A percentile compares a stretch with the other conserved stretches of the same genome.
Evolutionary conservation across 345 rosid species (phyloP).

Genomic region (Mangifera indica): DNA sequence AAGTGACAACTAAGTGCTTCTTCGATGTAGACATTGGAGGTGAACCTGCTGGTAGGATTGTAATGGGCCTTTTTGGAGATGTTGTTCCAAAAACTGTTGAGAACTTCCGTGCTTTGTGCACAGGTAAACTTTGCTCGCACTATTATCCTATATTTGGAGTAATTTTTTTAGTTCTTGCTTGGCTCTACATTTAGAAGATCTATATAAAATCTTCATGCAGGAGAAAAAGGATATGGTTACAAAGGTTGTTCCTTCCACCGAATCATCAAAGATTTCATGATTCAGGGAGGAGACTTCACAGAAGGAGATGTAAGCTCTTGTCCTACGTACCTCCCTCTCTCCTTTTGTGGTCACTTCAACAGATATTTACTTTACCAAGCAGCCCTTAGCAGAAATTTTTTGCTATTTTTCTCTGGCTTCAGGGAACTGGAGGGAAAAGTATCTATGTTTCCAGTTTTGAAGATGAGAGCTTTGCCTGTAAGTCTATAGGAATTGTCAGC

Average conservation of each 20-base stretch:
- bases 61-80: constrained; percentile 81
- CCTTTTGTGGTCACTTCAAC: neutral
- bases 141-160: neutral
- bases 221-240: constrained; percentile 84
- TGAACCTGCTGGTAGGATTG: constrained; percentile 71
- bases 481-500: constrained; percentile 28
- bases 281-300: constrained; percentile 94
- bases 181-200: constrained; percentile 14
- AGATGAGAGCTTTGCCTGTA: constrained; percentile 79
- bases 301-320: constrained; percentile 58
- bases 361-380: constrained; percentile 9
- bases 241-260: constrained; percentile 92
- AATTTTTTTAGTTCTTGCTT: neutral
- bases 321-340: constrained; percentile 5
- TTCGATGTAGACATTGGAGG: constrained; percentile 91
- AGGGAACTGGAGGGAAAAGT: constrained; percentile 95
- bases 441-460: constrained; percentile 77
- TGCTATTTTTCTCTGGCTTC: constrained; percentile 12
- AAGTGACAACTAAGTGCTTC: constrained; percentile 77
- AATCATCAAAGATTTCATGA: constrained; percentile 89
- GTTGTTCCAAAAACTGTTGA: constrained; percentile 81
- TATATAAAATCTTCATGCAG: constrained; percentile 35
- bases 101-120: constrained; percentile 81
- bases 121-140: constrained; percentile 47
- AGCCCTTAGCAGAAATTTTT: constrained; percentile 14